phyloP scores from a whole-genome alignment of 192 early-diverging fungal species.

The Linnemannia zychae region DNA sequence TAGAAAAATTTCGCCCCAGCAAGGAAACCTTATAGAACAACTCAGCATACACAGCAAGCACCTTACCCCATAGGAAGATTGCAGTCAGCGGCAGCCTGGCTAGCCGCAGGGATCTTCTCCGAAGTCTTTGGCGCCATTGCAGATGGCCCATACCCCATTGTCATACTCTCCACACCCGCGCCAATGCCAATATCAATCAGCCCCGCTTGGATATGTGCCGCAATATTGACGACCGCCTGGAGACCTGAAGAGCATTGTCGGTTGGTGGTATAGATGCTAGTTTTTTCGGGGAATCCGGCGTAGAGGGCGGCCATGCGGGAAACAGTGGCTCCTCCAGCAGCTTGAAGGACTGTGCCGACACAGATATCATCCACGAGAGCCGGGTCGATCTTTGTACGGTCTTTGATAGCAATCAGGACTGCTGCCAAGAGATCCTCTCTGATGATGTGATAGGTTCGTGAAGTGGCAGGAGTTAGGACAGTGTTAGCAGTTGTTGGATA shows the following conservation, averaged over 20 bases:
- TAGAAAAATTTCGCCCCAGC: background rate
- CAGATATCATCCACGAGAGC: constrained; percentile 89
- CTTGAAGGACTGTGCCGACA: constrained; percentile 91
- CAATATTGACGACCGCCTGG: constrained; percentile 87
- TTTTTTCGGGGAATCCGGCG: constrained; percentile 86
- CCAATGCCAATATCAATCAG: constrained; percentile 91
- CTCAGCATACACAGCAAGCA: background rate
- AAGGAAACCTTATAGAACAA: background rate
- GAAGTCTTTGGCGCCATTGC: constrained; percentile 80
- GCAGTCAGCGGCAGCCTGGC: constrained; percentile 79
- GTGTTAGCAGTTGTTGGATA: too few relatives aligned
- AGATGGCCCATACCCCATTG: constrained; percentile 84
- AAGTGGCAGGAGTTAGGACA: too few relatives aligned
- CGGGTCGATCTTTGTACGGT: constrained; percentile 86
- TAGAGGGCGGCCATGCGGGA: constrained; percentile 91
- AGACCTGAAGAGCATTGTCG: constrained; percentile 94
- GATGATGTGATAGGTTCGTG: too few relatives aligned
- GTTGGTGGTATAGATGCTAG: constrained; percentile 88
- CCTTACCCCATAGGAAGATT: constrained; percentile 85
- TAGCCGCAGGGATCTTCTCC: constrained; percentile 74
- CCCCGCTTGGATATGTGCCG: constrained; percentile 84
- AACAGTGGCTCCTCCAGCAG: constrained; percentile 87
- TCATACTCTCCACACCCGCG: constrained; percentile 94
- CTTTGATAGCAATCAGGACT: constrained; percentile 79
- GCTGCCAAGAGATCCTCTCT: constrained; percentile 79